Evolutionary conservation across 2,329 filamentous ascomycete species (phyloP).

Genomic region (Golovinomyces cichoracearum): DNA sequence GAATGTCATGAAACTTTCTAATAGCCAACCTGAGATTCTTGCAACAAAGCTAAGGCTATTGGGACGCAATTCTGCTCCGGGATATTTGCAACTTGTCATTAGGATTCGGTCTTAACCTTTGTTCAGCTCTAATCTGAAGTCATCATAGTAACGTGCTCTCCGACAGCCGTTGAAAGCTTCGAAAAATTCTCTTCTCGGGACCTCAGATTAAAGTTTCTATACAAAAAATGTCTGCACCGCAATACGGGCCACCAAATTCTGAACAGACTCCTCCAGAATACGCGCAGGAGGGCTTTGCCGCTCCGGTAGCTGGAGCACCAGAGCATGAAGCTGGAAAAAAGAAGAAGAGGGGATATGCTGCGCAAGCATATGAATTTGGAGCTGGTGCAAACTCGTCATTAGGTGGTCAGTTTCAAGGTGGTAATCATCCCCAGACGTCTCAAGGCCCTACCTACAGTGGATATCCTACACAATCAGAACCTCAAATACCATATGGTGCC

Average conservation of each 20-base stretch:
- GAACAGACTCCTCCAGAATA: conserved; percentile 22
- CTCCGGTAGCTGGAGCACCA: conserved; percentile 13
- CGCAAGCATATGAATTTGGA: conserved; percentile 81
- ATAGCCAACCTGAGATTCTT: neutral
- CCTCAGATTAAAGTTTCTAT: neutral
- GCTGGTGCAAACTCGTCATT: conserved; percentile 53
- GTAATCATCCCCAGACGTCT: conserved; percentile 19
- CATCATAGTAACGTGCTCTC: neutral
- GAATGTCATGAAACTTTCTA: neutral
- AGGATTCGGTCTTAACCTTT: neutral
- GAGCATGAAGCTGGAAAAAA: conserved; percentile 31
- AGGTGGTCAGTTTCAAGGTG: conserved; percentile 39
- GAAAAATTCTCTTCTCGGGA: neutral
- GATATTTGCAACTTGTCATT: neutral
- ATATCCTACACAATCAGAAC: conserved; percentile 12
- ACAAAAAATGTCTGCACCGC: conserved; percentile 22
- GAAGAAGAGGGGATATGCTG: conserved; percentile 89
- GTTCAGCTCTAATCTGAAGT: neutral
- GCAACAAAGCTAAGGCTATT: neutral
- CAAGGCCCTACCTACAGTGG: conserved; percentile 17
- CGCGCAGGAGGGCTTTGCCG: conserved; percentile 15
- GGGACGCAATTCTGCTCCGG: neutral
- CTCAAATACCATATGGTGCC: conserved; percentile 11
- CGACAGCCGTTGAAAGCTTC: neutral
- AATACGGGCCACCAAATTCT: conserved; percentile 21